Base-by-base conservation (phyloP, 2,329 filamentous ascomycete genomes). In the Penicillium nordicum region DNA sequence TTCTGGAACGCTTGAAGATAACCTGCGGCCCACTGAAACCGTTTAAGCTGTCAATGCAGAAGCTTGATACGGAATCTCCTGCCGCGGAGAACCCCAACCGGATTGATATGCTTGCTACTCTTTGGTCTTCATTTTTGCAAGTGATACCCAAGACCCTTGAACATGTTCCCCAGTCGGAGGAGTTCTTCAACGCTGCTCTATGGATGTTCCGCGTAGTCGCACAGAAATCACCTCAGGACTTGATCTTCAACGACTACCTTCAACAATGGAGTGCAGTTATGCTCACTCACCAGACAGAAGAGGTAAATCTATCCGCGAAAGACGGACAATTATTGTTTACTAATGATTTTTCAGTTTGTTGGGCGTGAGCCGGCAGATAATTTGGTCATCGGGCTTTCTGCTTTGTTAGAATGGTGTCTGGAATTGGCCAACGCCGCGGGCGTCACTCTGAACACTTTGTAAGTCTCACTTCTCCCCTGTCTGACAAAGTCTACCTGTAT, bases 171-270 rank as follows among this genome's bases (percentile, higher is more conserved):
- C 71, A 73, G 21, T 77, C 75, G 23, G 72, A 76, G 52, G 76
- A 82, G 58, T 75, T 80, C 50, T 80, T 79, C 54, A 74, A 78
- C 45, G 72, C 77, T 38, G 69, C 76, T 42, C 63, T 76, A 21
- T 63, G 70, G 25, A 70, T 80, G 29, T 76, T 81, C 53, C 70
- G 72, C 41, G 74, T 72, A 12, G 72, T 79, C 23, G 70, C 73
- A 25, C 74, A 75, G 41, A 70, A 68, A 27, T 73, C 74, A 7
- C 69, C 74, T 8, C 63, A 64, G 18, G 72, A 74, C 52, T 54
- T 75, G 23, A 66, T 76, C 40, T 68, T 75, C 52, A 69, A 66
- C 45, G 66, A 73, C n/a, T 78, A 77, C 60, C 65, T 79, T 46
- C 67, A 66, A 29, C 60, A 74, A 40, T 80, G 78, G 78, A 76